Base-by-base conservation (phyloP, 768 basidiomycete genomes). In the Hygrophorus russula region DNA sequence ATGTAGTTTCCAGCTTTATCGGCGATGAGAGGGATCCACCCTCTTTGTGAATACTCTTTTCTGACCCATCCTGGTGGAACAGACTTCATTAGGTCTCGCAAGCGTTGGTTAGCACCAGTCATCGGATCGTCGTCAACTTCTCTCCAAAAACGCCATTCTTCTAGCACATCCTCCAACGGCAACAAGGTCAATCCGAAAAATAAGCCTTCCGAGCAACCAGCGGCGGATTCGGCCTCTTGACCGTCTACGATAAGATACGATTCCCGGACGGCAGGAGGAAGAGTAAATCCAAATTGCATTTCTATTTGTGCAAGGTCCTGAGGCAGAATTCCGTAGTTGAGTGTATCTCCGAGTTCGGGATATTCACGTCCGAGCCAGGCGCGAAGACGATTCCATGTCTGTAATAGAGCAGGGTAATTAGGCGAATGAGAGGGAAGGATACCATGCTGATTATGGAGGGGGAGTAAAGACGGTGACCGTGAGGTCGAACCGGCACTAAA, bases 101-200 rank as follows among this genome's bases (percentile, higher is more conserved):
- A 69, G 30, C 66, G 69, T 31, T 69, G 57, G 60, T 93, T 96
- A 7, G 78, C 82, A 36, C 91, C 92, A 0, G 91, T 89, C 5
- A 67, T 61, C 0, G 92, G 87, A 53, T 96, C 94, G 6, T 80
- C 71, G 55, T 97, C 93, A 29, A 97, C 88, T 54, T 86, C 82
- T 49, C 94, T 69, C 94, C 96, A 98, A 57, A 96, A 97, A 29
- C 74, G 69, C 92, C 94, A 99, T 63, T 99, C 96, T 45, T 91
- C 82, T 35, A 92, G 68, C 19, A 96, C 90, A 52, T 90, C 84
- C 55, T 99, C 96, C 36, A 98, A 70, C 10, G 91, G 88, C 14
- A 99, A 67, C 30, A 96, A 71, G n/a, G 81, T 83, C 14, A 99
- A 65, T n/a, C 96, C 96, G 55, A 91, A 97, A 62, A 99, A 90